phyloP scores from a whole-genome alignment of 2,329 filamentous ascomycete genomes.

The Fusarium subtropicale region DNA sequence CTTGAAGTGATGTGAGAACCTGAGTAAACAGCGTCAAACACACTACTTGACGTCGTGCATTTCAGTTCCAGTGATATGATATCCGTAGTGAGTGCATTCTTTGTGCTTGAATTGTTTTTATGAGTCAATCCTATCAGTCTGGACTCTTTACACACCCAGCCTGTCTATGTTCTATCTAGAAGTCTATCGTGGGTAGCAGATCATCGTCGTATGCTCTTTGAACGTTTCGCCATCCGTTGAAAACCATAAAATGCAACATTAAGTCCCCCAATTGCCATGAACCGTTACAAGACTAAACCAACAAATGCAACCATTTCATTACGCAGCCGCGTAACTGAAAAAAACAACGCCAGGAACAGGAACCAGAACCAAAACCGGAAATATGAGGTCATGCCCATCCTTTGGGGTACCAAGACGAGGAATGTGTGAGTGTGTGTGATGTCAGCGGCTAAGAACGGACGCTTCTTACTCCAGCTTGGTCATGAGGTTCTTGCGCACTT shows the following conservation, averaged over 20 bases:
- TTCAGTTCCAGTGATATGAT: background rate
- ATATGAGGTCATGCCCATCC: background rate
- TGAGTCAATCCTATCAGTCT: background rate
- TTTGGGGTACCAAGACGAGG: background rate
- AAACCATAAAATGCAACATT: conserved; percentile 17
- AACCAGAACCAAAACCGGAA: background rate
- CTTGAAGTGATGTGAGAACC: background rate
- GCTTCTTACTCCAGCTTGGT: conserved; percentile 59
- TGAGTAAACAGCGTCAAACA: background rate
- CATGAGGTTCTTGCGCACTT: conserved; percentile 77
- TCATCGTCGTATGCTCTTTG: conserved; percentile 26
- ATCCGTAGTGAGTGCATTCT: background rate
- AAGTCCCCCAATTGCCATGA: conserved; percentile 7
- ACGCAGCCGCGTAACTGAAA: conserved; percentile 12
- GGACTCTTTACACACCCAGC: conserved; percentile 2
- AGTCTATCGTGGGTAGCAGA: conserved; percentile 23
- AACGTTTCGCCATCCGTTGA: conserved; percentile 3
- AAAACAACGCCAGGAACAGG: conserved; percentile 24
- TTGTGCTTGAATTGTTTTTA: background rate
- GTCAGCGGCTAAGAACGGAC: background rate
- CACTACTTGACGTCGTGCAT: background rate
- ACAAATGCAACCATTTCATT: conserved; percentile 14
- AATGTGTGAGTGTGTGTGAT: background rate
- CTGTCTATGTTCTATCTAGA: conserved; percentile 36
- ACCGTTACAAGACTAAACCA: conserved; percentile 17